Evolutionary conservation across 2,329 filamentous ascomycete genomes (phyloP), one percentile per base, ranked within the genome.

Genomic region (Colletotrichum graminicola): DNA sequence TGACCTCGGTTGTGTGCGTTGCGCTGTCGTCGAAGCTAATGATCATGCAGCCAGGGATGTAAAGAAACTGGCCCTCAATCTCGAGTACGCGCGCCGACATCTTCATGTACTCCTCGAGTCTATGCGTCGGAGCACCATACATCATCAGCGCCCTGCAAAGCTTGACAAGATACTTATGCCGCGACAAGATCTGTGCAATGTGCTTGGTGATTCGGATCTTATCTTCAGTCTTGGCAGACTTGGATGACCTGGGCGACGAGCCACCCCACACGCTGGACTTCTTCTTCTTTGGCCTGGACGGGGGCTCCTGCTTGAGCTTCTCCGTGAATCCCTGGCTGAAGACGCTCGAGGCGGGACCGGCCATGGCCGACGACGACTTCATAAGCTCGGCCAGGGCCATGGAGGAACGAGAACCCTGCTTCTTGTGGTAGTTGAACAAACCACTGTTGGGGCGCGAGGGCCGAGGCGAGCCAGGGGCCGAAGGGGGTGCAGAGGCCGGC

Each of bases 1-100:
- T 93, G 73, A 94, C 92, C 78, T 94, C 92, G n/a, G 92, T 92
- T 0, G 93, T 94, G 77, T 94, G 92, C 0, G 92, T 93, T 0
- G 82, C 81, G 74, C 82, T 85, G 73, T 95, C 93, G 77, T 93
- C 94, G 77, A 98, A 97, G 5, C 94, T 95, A 78, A 97, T 92
- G 67, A 98, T 93, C 95, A 98, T 98, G 77, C 93, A 97, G 0
- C 93, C 93, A 0, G 95, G 94, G 39, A 97, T 89, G 78, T 97
- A 98, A 29, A 97, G 83, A 76, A 96, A 97, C 76, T 97, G 94
- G 7, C 92, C 92, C 74, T 97, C 93, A 21, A 97, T 95, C 80
- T 95, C 93, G 47, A 98, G 87, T 1, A 96, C 93, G n/a, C 93
- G 88, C 1, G 95, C 92, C 11, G 93, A 94, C 93, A 95, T 97